phyloP scores from a whole-genome alignment of 2,329 filamentous ascomycete genomes.

The Colletotrichum viniferum region DNA sequence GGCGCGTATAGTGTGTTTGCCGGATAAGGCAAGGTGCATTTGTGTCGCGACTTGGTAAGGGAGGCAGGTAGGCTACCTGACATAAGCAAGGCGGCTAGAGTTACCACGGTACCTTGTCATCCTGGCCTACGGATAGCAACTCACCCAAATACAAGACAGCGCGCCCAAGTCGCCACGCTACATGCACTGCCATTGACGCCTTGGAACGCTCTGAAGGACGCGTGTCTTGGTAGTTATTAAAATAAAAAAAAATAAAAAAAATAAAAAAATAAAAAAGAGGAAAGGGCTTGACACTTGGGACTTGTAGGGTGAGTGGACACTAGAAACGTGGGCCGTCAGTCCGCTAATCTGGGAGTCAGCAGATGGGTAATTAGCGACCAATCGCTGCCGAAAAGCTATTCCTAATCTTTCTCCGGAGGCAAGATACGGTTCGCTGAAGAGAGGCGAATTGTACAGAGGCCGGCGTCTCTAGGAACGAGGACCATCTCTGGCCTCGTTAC shows the following conservation, averaged over 20 bases:
- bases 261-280: too few relatives aligned
- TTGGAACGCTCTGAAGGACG: background rate
- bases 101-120: background rate
- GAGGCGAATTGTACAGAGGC: background rate
- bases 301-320: background rate
- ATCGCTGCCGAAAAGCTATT: background rate
- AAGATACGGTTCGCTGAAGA: background rate
- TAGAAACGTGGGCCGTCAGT: background rate
- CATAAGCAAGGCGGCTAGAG: background rate
- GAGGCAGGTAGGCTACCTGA: background rate
- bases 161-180: background rate
- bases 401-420: background rate
- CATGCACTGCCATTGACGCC: background rate
- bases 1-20: background rate
- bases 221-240: too few relatives aligned
- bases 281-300: background rate
- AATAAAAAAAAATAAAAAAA: too few relatives aligned
- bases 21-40: background rate
- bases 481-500: background rate
- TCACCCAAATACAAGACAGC: background rate
- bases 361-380: background rate
- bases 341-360: background rate
- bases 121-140: background rate
- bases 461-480: background rate
- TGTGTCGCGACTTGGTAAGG: background rate